These are phyloP conservation scores for Aureobasidium lini DNA, from an alignment of 2,329 filamentous ascomycete species.

Conservation along the genomic window DNA sequence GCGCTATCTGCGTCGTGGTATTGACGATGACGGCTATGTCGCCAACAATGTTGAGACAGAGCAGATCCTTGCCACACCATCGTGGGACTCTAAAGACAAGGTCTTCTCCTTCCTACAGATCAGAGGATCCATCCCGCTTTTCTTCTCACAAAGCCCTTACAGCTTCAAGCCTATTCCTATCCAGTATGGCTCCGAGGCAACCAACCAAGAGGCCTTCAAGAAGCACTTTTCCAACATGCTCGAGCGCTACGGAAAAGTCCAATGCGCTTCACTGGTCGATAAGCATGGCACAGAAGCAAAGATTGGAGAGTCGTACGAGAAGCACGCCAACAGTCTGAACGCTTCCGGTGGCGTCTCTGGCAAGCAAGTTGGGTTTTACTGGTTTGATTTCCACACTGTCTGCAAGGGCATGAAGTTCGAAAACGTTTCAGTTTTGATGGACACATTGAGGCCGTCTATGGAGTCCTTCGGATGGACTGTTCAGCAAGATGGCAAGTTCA, in stretches of 20 bases:
- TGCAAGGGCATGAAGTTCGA: conserved; percentile 98
- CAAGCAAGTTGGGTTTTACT: conserved; percentile 64
- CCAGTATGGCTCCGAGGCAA: conserved; percentile 69
- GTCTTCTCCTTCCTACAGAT: conserved; percentile 80
- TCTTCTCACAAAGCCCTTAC: conserved; percentile 92
- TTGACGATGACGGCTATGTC: conserved; percentile 80
- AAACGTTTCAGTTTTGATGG: conserved; percentile 75
- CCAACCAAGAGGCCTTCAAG: conserved; percentile 70
- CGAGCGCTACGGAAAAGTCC: conserved; percentile 65
- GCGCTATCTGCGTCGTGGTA: conserved; percentile 79
- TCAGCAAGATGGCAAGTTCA: conserved; percentile 35
- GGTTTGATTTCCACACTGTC: conserved; percentile 93
- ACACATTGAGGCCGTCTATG: conserved; percentile 60
- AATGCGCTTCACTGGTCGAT: conserved; percentile 79
- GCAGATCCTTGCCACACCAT: conserved; percentile 71
- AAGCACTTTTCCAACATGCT: conserved; percentile 68
- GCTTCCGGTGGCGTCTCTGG: conserved; percentile 48
- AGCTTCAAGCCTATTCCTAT: conserved; percentile 82
- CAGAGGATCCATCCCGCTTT: conserved; percentile 85
- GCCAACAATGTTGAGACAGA: conserved; percentile 94
- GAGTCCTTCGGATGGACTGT: conserved; percentile 66
- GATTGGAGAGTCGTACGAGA: conserved; percentile 71
- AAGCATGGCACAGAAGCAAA: conserved; percentile 75
- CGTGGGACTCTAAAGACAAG: conserved; percentile 55
- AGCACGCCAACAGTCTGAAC: conserved; percentile 60